Evolutionary conservation across 163 green algal species (phyloP), one percentile per base, ranked within the genome.

Genomic region (Chloromonas sp.): DNA sequence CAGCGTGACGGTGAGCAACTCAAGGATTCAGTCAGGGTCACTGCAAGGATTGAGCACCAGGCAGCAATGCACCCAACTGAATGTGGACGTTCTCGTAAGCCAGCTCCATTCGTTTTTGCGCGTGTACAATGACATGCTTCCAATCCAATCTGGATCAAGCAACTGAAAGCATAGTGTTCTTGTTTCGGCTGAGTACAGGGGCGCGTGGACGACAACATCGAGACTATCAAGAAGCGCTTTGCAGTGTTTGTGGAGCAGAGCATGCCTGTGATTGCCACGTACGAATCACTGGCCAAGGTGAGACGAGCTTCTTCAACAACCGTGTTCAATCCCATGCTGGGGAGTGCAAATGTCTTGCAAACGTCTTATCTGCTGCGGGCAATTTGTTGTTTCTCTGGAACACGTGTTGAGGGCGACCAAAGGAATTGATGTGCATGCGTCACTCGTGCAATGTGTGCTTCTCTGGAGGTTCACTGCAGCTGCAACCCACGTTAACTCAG

Each of bases 171-270:
- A 36, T 36, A 36, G 36, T 36, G 36, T 36, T 36, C 36, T 36
- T 36, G 36, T 36, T 36, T 36, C 36, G 66, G 66, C 60, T 62
- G 36, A 1, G 2, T 79, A 2, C 82, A 84, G 82, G 93, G 93
- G 0, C 87, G 93, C 62, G 85, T 85, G 58, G 93, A 96, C 79
- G 93, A 96, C 89, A 96, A 96, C 83, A 91, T 90, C 14, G 93
- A 92, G 60, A 96, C 91, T 60, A 95, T 96, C 83, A 84, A 86
- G 83, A 96, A 95, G 90, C 89, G 93, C 61, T 95, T 93, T 76
- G 58, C 15, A 0, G 94, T 91, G 11, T 95, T 93, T 82, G 81
- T 94, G 61, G 84, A 90, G 71, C 87, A 92, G 79, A 91, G 85
- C 77, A 83, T 93, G 86, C 91, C 91, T 0, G 90, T 94, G 0